Evolutionary conservation across 352 stramenopile genomes (phyloP).

Genomic region (Phytopythium litorale): DNA sequence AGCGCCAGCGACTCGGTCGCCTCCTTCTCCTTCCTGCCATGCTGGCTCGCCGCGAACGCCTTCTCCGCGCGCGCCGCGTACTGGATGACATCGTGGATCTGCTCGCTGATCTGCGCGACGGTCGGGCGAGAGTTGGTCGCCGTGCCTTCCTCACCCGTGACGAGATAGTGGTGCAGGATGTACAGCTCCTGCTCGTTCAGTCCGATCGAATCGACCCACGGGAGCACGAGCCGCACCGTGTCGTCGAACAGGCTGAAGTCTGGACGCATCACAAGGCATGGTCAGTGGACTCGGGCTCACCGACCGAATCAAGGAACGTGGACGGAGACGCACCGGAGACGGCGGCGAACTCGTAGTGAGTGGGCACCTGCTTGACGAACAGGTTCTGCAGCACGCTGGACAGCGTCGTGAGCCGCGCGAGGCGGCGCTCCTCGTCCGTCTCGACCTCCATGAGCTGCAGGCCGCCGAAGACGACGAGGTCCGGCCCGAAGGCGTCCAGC

Average conservation of each 20-base stretch:
- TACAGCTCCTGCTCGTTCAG: constrained; percentile 84
- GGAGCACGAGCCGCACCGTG: constrained; percentile 70
- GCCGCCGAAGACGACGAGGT: constrained; percentile 77
- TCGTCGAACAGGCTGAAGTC: constrained; percentile 84
- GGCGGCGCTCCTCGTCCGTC: constrained; percentile 46
- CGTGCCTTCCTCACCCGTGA: constrained; percentile 66
- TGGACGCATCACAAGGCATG: constrained; percentile 6
- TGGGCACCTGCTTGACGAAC: constrained; percentile 48
- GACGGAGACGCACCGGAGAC: constrained; percentile 40
- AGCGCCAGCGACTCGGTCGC: constrained; percentile 31
- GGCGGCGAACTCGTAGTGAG: constrained; percentile 81
- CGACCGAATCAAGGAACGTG: neutral
- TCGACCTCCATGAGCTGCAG: constrained; percentile 86
- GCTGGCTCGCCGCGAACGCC: constrained; percentile 28
- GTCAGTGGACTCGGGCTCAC: neutral
- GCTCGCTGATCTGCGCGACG: constrained; percentile 65
- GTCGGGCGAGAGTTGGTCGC: constrained; percentile 73
- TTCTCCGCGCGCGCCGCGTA: constrained; percentile 44
- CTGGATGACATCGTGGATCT: constrained; percentile 69
- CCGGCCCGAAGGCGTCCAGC: constrained; percentile 51
- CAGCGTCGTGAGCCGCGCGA: constrained; percentile 54
- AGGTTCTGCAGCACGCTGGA: constrained; percentile 72
- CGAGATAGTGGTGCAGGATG: constrained; percentile 78
- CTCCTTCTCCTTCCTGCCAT: constrained; percentile 14
- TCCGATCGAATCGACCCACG: constrained; percentile 75